Base-by-base conservation (phyloP, 768 basidiomycete species). In the Russula virescens region DNA sequence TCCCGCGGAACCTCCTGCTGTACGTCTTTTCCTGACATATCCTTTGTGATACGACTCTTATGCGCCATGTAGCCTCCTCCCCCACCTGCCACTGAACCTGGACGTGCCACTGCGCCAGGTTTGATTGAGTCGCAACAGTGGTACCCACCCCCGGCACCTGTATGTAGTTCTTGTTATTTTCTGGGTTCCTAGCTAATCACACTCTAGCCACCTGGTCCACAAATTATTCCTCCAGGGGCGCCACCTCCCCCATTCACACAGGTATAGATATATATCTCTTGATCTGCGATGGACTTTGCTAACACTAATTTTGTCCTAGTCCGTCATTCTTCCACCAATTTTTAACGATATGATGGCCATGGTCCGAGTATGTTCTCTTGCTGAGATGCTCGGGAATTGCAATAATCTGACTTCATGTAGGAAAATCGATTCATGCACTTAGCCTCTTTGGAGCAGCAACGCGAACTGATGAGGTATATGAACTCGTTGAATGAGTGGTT, bases 391-490 rank as follows among this genome's bases (percentile, higher is more conserved):
- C 56, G 23, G 34, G 25, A 11, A 8, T 16, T 46, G 26, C 28
- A 57, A 19, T 42, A 28, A 66, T 54, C 63, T 67, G 56, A 54
- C 57, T 57, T 25, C 53, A 21, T 50, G 3, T 66, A 92, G 90
- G 87, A 91, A 76, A 90, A 88, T 71, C 86, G 86, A 4, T 73
- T 83, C 6, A 87, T 87, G 0, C 87, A 89, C 71, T 73, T 83
- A 21, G 89, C 88, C 0, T 87, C 87, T 28, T 81, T 91, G 16
- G 86, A 88, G 51, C 89, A 92, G 69, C 89, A 89, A 66, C 80
- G 88, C 43, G 88, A 89, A 70, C 75, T 91, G 55, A 89, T 89
- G 82, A 77, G 87, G 56, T 92, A 94, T 67, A 86, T 94, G 82
- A 70, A 81, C 52, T 81, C 79, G 2, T 75, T 93, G 35, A 94